phyloP scores from a whole-genome alignment of 805 yeast genomes.

The Diddensiella caesifluorescens region DNA sequence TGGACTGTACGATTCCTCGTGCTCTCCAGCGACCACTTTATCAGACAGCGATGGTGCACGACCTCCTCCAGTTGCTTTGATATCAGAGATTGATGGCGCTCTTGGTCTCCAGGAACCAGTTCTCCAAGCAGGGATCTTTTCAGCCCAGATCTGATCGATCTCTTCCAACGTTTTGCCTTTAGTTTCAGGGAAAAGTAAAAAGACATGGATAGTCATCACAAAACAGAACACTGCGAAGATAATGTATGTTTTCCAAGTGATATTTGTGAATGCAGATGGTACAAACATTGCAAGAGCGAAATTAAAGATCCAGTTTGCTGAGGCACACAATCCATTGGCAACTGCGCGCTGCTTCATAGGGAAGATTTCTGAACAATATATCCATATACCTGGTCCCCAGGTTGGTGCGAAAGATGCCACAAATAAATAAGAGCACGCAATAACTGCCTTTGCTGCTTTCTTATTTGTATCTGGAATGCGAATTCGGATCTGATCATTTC shows the following conservation, averaged over 20 bases:
- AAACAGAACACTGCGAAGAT: conserved; percentile 53
- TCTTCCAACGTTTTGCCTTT: conserved; percentile 37
- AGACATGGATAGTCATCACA: conserved; percentile 42
- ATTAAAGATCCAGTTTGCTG: conserved; percentile 33
- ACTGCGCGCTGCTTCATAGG: conserved; percentile 50
- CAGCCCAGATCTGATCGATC: conserved; percentile 42
- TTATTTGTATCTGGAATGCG: conserved; percentile 30
- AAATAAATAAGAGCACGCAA: conserved; percentile 51
- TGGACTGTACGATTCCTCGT: conserved; percentile 5
- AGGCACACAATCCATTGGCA: conserved; percentile 48
- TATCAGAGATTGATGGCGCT: conserved; percentile 21
- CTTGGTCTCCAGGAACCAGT: conserved; percentile 66
- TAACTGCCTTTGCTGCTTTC: conserved; percentile 43
- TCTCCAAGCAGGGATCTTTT: conserved; percentile 66
- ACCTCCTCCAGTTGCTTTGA: conserved; percentile 25
- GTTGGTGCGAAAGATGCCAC: conserved; percentile 75
- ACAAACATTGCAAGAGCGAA: conserved; percentile 53
- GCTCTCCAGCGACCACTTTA: conserved; percentile 13
- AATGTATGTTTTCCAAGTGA: conserved; percentile 55
- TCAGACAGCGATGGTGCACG: conserved; percentile 26
- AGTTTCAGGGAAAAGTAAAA: conserved; percentile 25
- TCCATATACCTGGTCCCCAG: conserved; percentile 58
- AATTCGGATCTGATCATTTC: conserved; percentile 29
- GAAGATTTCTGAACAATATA: conserved; percentile 50
- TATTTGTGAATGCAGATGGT: conserved; percentile 50